These are phyloP conservation scores for Chamaecyparis obtusa DNA, from an alignment of 75 land plant genomes.

Conservation along the genomic window DNA sequence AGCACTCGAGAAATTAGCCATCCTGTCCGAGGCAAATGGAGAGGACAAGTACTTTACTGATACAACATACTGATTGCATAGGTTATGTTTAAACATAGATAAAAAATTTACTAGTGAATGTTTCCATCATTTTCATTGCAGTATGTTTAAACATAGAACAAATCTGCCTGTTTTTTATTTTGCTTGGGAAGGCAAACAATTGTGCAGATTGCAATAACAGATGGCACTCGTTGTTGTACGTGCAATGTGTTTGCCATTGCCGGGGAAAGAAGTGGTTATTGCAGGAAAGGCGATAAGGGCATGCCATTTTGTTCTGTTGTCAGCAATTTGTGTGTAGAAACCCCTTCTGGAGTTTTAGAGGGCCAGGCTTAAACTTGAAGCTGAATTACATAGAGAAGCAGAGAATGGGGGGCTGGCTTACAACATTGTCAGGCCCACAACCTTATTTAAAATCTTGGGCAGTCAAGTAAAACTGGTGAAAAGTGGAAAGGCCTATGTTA, in stretches of 20 bases:
- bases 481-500: conserved; percentile 91
- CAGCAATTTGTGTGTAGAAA: conserved; percentile 98
- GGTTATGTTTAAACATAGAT: no score
- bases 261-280: conserved; percentile 82
- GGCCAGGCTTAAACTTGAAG: conserved; percentile 96
- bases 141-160: no score
- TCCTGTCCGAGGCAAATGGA: no score
- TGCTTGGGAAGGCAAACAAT: no score
- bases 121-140: no score
- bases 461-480: conserved; percentile 93
- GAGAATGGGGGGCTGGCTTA: conserved; percentile 49
- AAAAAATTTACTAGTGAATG: no score
- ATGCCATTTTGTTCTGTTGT: conserved; percentile 87
- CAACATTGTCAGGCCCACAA: conserved; percentile 95
- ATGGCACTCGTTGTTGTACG: no score
- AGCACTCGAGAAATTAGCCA: no score
- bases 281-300: conserved; percentile 72
- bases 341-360: conserved; percentile 92
- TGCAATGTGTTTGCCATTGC: conserved; percentile 73
- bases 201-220: no score
- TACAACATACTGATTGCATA: no score
- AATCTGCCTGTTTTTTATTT: no score
- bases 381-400: conserved; percentile 57
- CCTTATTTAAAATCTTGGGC: conserved; percentile 95
- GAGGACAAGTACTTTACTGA: no score